Evolutionary conservation across 192 early-diverging fungal genomes (phyloP), one percentile per base, ranked within the genome.

Genomic region (Entophlyctis luteolus): DNA sequence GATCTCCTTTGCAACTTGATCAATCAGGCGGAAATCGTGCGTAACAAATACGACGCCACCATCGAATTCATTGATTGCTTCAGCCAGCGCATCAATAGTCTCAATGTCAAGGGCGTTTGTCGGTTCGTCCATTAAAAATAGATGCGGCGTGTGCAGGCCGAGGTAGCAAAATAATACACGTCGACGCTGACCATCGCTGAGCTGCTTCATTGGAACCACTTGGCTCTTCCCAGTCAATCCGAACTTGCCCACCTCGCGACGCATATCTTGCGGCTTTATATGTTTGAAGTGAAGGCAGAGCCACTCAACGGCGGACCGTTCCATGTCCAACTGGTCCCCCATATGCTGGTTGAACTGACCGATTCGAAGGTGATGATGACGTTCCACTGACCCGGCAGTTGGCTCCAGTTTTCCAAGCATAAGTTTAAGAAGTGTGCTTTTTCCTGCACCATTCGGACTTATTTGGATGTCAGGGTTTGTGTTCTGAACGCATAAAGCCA

Each of bases 331-430:
- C 77, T 98, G 95, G 76, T 99, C 96, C 52, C 89, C 90, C 63
- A 92, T 91, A 85, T 99, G 96, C 82, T 99, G 96, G 78, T 83
- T 88, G 88, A 98, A 99, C 75, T 92, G 91, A 59, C 87, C 92
- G 66, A 99, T 84, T 83, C 96, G 98, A 46, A 99, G 83, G 71
- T 89, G 79, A 58, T 89, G 89, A 79, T 99, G 95, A 38, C 91
- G 88, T 62, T 87, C 83, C 66, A 98, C 86, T 72, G 89, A 88
- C 45, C 96, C 96, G 55, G 72, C 72, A 18, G 89, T 93, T 23
- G 96, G 83, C 33, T 84, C 83, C 22, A 99, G 86, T 55, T 91
- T 88, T 50, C 91, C 90, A 48, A 84, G 86, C 94, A 99, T 98
- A 54, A 99, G 81, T 84, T 99, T 99, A 59, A 99, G 84, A 53